Percentiles rank a stretch among this genome's conserved stretches.
Conservation (phyloP, 306 rosid genomes). For the Casuarina equisetifolia region DNA sequence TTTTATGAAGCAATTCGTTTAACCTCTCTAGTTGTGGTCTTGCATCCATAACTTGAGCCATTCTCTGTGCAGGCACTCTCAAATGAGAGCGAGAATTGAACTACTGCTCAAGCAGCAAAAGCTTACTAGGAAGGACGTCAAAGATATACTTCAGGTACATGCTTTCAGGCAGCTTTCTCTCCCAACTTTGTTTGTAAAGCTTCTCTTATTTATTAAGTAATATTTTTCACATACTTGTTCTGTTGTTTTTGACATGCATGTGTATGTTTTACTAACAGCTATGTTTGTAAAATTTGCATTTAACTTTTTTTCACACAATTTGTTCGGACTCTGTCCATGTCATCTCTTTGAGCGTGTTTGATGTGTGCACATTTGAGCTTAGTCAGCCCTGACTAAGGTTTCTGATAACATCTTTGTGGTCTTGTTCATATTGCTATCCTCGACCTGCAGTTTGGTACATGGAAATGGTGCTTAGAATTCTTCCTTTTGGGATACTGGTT, state of each 20-base stretch:
- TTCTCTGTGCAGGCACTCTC: slow-evolving; percentile 54
- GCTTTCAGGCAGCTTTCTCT: slow-evolving; percentile 1
- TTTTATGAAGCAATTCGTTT: slow-evolving; percentile 8
- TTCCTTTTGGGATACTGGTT: neutral
- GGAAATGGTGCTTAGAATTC: neutral
- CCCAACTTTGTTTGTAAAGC: neutral
- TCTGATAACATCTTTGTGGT: neutral
- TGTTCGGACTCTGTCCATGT: neutral
- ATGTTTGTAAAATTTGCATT: neutral
- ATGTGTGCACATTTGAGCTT: neutral
- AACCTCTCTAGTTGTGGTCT: slow-evolving; percentile 18
- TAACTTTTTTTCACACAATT: neutral
- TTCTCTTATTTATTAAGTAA: neutral
- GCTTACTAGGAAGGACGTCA: slow-evolving; percentile 66
- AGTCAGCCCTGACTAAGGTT: neutral
- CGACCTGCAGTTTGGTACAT: neutral
- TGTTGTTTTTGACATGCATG: neutral
- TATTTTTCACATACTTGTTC: neutral
- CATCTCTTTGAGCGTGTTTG: neutral
- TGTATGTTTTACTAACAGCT: neutral
- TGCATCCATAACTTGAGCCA: slow-evolving; percentile 12
- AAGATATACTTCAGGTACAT: slow-evolving; percentile 80
- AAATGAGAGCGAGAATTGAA: slow-evolving; percentile 89
- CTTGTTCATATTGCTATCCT: neutral
- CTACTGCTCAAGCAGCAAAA: slow-evolving; percentile 85